These are phyloP conservation scores for Lipomyces sp. DNA, from an alignment of 805 yeast genomes.

Conservation along the genomic window DNA sequence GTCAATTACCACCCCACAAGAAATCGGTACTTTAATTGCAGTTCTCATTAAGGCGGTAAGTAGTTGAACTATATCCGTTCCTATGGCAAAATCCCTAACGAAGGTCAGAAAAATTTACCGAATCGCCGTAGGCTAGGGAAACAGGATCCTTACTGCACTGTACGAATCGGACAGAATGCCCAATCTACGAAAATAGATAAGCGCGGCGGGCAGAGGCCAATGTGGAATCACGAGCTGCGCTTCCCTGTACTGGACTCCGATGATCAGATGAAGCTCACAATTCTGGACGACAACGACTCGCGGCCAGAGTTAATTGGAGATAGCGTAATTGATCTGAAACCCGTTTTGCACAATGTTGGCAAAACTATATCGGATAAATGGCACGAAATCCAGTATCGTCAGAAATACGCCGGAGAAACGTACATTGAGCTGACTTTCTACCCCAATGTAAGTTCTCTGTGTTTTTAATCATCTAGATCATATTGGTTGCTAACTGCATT, in stretches of 20 bases:
- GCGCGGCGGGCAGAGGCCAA: constrained; percentile 94
- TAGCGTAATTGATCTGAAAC: constrained; percentile 74
- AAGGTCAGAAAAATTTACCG: constrained; percentile 68
- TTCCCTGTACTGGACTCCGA: constrained; percentile 67
- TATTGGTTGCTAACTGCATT: background rate
- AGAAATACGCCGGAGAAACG: constrained; percentile 82
- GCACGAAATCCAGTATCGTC: constrained; percentile 72
- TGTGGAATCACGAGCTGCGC: constrained; percentile 77
- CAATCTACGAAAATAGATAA: constrained; percentile 75
- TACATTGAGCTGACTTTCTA: constrained; percentile 91
- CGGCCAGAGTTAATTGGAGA: constrained; percentile 82
- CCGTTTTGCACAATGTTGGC: constrained; percentile 67
- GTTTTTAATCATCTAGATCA: background rate
- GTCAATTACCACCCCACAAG: constrained; percentile 15
- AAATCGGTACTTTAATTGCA: constrained; percentile 64
- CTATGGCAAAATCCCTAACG: background rate
- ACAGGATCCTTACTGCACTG: constrained; percentile 88
- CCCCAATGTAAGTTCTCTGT: constrained; percentile 42
- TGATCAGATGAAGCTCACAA: constrained; percentile 67
- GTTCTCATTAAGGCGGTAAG: constrained; percentile 70
- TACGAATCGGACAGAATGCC: constrained; percentile 80
- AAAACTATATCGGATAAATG: constrained; percentile 83
- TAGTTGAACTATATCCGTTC: background rate
- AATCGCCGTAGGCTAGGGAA: constrained; percentile 86
- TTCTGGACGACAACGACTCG: constrained; percentile 80